These are phyloP conservation scores for Penicillium canariense DNA, from an alignment of 495 filamentous ascomycete genomes.

Conservation along the genomic window DNA sequence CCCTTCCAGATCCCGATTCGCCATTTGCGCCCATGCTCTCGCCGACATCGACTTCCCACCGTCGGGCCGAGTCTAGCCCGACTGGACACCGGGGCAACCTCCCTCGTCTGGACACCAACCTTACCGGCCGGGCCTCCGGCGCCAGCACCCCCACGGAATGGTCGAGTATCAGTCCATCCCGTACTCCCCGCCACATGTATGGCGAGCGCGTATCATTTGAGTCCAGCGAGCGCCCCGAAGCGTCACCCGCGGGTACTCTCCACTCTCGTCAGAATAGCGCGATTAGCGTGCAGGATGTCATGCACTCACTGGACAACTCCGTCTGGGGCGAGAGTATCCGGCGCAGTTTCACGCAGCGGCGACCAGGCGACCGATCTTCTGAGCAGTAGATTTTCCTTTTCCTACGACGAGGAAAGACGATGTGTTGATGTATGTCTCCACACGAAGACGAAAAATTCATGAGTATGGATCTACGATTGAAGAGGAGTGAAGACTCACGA, in stretches of 20 bases:
- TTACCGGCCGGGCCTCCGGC: conserved; percentile 29
- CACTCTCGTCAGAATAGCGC: conserved; percentile 55
- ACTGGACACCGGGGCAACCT: conserved; percentile 21
- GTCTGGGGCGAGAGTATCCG: conserved; percentile 92
- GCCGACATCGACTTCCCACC: conserved; percentile 33
- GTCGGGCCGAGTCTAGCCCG: conserved; percentile 28
- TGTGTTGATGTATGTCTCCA: conserved; percentile 9
- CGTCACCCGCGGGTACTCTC: conserved; percentile 12
- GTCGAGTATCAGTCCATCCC: conserved; percentile 44
- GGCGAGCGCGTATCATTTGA: conserved; percentile 33
- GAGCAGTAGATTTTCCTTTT: conserved; percentile 8
- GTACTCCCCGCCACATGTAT: conserved; percentile 36
- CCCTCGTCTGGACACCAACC: conserved; percentile 44
- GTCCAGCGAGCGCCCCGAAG: conserved; percentile 18
- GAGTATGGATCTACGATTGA: conserved; percentile 16
- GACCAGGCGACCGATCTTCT: conserved; percentile 38
- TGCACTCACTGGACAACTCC: conserved; percentile 78
- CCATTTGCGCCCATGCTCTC: conserved; percentile 34
- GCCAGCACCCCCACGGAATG: conserved; percentile 41
- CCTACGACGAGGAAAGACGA: neutral
- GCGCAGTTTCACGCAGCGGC: conserved; percentile 78
- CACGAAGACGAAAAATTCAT: conserved; percentile 9
- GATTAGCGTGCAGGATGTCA: conserved; percentile 74
- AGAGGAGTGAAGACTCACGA: conserved; percentile 8
- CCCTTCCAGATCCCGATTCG: conserved; percentile 16